Conservation (phyloP, 441 rosid genomes). For the Isatis lusitanica region DNA sequence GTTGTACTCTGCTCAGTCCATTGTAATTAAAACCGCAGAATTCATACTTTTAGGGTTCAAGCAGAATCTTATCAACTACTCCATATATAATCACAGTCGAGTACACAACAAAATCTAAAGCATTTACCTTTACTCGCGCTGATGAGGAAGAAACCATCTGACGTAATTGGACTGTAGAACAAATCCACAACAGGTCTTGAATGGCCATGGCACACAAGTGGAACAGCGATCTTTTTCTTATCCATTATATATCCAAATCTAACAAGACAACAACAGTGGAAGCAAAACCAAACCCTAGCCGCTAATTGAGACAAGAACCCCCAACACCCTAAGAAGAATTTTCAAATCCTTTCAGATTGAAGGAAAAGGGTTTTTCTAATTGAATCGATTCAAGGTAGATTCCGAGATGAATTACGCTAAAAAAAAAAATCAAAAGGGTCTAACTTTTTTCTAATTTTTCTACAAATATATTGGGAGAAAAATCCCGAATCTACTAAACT, state of each 20-base stretch:
- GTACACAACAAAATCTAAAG: not conserved
- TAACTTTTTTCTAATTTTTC: not conserved
- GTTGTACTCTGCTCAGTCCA: not conserved
- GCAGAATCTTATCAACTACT: not conserved
- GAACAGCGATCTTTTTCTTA: constrained; percentile 77
- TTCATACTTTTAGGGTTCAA: not conserved
- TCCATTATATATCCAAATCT: constrained; percentile 49
- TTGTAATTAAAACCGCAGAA: not conserved
- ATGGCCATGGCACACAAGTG: constrained; percentile 92
- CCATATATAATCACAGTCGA: not conserved
- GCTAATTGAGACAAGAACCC: not conserved
- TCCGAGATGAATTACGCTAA: not conserved
- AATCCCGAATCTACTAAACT: constrained; percentile 9
- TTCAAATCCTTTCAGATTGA: not conserved
- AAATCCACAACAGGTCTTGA: constrained; percentile 94
- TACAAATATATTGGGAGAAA: constrained; percentile 8
- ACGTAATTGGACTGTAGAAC: constrained; percentile 84
- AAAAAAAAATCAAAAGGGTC: not conserved
- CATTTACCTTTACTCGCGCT: constrained; percentile 86
- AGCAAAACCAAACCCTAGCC: constrained; percentile 23
- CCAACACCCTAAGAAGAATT: not conserved
- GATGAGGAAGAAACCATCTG: constrained; percentile 92
- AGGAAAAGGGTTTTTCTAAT: constrained; percentile 2
- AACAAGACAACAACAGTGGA: not conserved
- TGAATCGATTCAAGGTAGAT: not conserved